Evolutionary conservation across 306 rosid species (phyloP).

Genomic region (Fagus sylvatica): DNA sequence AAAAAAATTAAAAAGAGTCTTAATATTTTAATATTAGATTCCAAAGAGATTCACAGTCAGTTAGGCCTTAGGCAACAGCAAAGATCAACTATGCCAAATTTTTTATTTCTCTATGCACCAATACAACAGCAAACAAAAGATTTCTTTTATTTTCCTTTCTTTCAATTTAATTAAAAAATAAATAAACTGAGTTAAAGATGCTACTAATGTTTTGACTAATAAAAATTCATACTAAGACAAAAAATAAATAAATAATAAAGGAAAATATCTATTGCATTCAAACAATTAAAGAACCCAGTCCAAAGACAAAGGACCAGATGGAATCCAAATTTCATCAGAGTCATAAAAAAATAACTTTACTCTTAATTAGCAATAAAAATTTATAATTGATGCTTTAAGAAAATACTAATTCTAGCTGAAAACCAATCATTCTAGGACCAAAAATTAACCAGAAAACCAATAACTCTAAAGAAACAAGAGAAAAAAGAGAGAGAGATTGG

Average conservation of each 20-base stretch:
- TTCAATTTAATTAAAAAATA: neutral
- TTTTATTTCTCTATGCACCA: neutral
- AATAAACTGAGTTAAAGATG: neutral
- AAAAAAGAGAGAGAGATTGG: neutral
- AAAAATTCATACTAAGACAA: too few relatives aligned
- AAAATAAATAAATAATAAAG: neutral
- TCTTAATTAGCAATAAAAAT: too few relatives aligned
- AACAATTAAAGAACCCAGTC: neutral
- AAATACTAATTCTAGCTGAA: neutral
- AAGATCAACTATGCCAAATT: neutral
- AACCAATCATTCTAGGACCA: neutral
- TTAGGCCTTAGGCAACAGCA: neutral
- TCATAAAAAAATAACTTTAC: neutral
- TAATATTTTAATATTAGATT: neutral
- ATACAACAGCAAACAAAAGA: slow-evolving; percentile 3
- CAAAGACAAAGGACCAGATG: neutral
- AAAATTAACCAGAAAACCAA: neutral
- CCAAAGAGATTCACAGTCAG: neutral
- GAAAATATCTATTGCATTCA: neutral
- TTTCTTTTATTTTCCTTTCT: too few relatives aligned
- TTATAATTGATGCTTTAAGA: neutral
- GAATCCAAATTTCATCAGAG: neutral
- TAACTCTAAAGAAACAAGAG: neutral
- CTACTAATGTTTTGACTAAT: neutral
- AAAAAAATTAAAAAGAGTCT: neutral